Evolutionary conservation across 2,329 filamentous ascomycete species (phyloP), one percentile per base, ranked within the genome.

Genomic region (Ophiobolus disseminans): DNA sequence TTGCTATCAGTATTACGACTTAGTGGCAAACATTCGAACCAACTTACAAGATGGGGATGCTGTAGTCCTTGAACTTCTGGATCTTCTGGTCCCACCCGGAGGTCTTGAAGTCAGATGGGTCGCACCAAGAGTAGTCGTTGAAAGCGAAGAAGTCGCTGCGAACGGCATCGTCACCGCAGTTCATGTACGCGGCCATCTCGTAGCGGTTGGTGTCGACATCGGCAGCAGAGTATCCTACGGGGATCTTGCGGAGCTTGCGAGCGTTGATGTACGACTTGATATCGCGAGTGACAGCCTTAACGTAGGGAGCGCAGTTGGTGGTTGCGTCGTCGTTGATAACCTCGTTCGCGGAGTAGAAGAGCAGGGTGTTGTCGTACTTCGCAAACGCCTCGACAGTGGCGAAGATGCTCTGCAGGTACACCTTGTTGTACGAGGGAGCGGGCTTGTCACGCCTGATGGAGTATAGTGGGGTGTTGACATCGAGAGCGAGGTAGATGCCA

Each of bases 1-100:
- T 2, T 4, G 11, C 14, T 13, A 46, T 69, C 13, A 38, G 35
- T 3, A 23, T 22, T 53, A 70, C 58, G 19, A 44, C 26, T 13
- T 22, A 20, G 4, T 28, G n/a, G 25, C 25, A 6, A 11, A 36
- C 2, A 13, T 39, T 37, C 1, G 19, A 13, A 4, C 6, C 25
- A 13, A 68, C 73, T 73, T 65, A 75, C 73, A 96, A 97, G 68
- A 96, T 87, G 49, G 92, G 90, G 44, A 96, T 80, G 63, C 90
- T 90, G 73, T 96, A 96, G 73, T 89, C 84, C 56, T 84, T 86
- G 76, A 93, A 96, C 78, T 88, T 90, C 80, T 89, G 82, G 54
- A 96, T 91, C 83, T 96, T 96, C 70, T 87, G 75, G 73, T 91
- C 83, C 91, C 91, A 97, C 60, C 90, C 91, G 31, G 91, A 87